Conservation (phyloP, 805 yeast genomes). For the Kodamaea kaohsiungensis region DNA sequence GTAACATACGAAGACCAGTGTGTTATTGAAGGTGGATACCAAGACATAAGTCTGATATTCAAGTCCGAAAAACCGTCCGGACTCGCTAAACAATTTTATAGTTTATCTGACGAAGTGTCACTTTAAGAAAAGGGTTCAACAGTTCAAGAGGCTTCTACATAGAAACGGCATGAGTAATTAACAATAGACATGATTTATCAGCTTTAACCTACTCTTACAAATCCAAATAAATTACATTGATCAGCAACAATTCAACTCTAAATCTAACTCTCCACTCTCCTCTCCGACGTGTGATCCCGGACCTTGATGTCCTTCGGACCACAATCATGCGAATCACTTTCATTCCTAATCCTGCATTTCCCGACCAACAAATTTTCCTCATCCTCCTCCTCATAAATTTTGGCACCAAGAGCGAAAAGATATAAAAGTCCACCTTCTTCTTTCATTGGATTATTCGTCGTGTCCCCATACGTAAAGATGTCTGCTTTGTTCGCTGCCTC, state of each 20-base stretch:
- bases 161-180: background rate
- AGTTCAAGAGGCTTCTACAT: no score
- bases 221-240: no score
- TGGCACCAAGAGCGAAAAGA: slow-evolving; percentile 9
- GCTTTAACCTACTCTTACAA: no score
- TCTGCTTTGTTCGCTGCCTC: slow-evolving; percentile 40
- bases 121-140: background rate
- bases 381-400: slow-evolving; percentile 7
- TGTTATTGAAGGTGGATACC: slow-evolving; percentile 29
- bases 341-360: background rate
- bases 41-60: slow-evolving; percentile 26
- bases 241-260: background rate
- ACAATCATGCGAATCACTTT: slow-evolving; percentile 6
- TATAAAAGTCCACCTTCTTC: slow-evolving; percentile 5
- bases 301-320: slow-evolving; percentile 2
- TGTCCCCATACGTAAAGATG: slow-evolving; percentile 16
- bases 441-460: background rate
- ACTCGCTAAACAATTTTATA: background rate
- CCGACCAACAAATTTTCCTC: slow-evolving; percentile 12
- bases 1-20: slow-evolving; percentile 65
- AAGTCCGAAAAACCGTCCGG: slow-evolving; percentile 3
- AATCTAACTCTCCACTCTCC: background rate
- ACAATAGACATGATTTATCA: no score
- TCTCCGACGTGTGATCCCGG: background rate
- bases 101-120: slow-evolving; percentile 4